phyloP scores from a whole-genome alignment of 2,329 filamentous ascomycete species.

The Apiospora malaysiana region DNA sequence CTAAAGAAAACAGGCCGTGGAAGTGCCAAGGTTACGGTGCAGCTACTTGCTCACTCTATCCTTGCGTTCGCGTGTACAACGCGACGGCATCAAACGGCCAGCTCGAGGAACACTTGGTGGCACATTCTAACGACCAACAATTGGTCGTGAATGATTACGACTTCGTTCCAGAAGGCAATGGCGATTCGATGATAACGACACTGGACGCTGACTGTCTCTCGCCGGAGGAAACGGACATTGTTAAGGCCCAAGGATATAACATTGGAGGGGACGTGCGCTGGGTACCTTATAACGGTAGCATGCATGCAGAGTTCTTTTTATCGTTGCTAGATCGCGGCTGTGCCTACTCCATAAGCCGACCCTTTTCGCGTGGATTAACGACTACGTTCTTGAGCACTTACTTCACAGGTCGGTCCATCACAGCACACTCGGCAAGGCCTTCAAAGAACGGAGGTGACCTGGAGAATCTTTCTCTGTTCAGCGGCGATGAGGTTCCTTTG shows the following conservation, averaged over 20 bases:
- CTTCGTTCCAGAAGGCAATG: not conserved
- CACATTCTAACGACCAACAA: not conserved
- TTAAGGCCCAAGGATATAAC: not conserved
- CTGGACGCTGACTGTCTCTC: not conserved
- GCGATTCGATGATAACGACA: not conserved
- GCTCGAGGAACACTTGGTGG: not conserved
- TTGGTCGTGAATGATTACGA: not conserved
- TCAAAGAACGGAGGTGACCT: not conserved
- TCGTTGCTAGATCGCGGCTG: not conserved
- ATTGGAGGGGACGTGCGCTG: not conserved
- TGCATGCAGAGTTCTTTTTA: not conserved
- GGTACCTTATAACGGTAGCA: not conserved
- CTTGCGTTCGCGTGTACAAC: not conserved
- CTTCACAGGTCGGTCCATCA: not conserved
- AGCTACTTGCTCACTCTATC: not conserved
- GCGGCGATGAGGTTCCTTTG: not conserved
- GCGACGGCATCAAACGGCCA: not conserved
- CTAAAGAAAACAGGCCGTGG: not conserved
- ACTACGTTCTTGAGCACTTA: not conserved
- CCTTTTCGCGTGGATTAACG: not conserved
- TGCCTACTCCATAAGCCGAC: not conserved
- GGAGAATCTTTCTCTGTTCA: not conserved
- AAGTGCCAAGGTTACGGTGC: not conserved
- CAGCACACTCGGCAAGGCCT: not conserved
- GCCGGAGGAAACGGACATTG: not conserved